Evolutionary conservation across 2,329 filamentous ascomycete species (phyloP).

Genomic region (Paecilomyces sp.): DNA sequence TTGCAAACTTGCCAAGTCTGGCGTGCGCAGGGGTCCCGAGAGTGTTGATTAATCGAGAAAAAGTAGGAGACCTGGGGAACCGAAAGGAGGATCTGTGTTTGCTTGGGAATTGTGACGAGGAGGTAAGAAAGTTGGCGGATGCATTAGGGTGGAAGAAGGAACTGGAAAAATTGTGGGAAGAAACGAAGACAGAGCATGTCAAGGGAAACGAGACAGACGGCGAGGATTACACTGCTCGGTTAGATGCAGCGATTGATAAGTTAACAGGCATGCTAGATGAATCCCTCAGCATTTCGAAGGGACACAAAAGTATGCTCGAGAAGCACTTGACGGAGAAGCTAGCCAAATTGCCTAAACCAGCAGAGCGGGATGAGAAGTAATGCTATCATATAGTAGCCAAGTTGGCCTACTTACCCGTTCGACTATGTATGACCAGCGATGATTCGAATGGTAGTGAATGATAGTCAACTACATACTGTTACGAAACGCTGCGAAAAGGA

Average conservation of each 20-base stretch:
- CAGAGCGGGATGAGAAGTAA: background rate
- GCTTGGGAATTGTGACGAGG: conserved; percentile 68
- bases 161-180: conserved; percentile 62
- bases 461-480: too few relatives aligned
- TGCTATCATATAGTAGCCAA: background rate
- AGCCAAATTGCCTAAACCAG: background rate
- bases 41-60: conserved; percentile 72
- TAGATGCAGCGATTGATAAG: background rate
- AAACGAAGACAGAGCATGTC: conserved; percentile 49
- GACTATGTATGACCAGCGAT: too few relatives aligned
- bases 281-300: conserved; percentile 31
- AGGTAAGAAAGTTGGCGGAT: conserved; percentile 64
- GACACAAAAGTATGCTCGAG: conserved; percentile 29
- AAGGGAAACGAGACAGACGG: conserved; percentile 32
- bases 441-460: too few relatives aligned
- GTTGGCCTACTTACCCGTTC: too few relatives aligned
- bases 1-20: conserved; percentile 63
- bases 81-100: conserved; percentile 68
- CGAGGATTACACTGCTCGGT: conserved; percentile 14
- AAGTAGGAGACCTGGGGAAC: conserved; percentile 66
- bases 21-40: conserved; percentile 55
- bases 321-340: conserved; percentile 17
- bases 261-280: background rate
- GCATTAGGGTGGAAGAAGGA: conserved; percentile 74
- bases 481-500: too few relatives aligned